Evolutionary conservation across 768 basidiomycete genomes (phyloP), one percentile per base, ranked within the genome.

Genomic region (Termitomyces sp.): DNA sequence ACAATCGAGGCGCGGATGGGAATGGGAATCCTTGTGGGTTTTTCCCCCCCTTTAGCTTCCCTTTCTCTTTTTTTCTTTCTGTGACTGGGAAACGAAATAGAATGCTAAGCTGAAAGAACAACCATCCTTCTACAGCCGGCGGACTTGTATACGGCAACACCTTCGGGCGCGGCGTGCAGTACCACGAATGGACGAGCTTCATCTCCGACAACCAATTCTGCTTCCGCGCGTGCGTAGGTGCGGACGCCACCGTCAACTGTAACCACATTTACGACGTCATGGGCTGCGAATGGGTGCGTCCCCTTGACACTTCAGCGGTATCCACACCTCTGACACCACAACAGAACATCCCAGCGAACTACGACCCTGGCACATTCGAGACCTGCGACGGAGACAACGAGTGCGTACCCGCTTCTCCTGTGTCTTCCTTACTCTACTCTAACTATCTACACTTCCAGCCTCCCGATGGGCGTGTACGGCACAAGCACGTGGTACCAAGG

Each of bases 131-230:
- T 20, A 9, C 39, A 80, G 86, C 88, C 29, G 90, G 90, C 62
- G 89, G 84, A 37, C 72, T 92, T 12, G 64, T 90, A 31, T 92
- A 83, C 69, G 84, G 87, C 1, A 85, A 81, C 63, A 74, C 73
- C 9, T 88, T 86, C 65, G 79, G 82, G 20, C 60, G 63, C 8
- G 66, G 58, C 20, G 66, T 67, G 39, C 74, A 92, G 68, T 80
- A 88, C 67, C 86, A 89, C 63, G 87, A 92, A 67, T 94, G 93
- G 92, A 92, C 88, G 46, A 83, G 79, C 70, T 93, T 92, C 74
- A 85, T 92, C 63, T 90, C 89, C 22, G 80, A 80, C 31, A 67
- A 60, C 44, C 68, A 74, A 57, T 88, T 90, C 71, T 93, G 90
- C 73, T 71, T 90, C 57, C 75, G 85, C 89, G 76, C 85, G 4